Conservation (phyloP, 306 rosid genomes). For the Dryas drummondii region DNA sequence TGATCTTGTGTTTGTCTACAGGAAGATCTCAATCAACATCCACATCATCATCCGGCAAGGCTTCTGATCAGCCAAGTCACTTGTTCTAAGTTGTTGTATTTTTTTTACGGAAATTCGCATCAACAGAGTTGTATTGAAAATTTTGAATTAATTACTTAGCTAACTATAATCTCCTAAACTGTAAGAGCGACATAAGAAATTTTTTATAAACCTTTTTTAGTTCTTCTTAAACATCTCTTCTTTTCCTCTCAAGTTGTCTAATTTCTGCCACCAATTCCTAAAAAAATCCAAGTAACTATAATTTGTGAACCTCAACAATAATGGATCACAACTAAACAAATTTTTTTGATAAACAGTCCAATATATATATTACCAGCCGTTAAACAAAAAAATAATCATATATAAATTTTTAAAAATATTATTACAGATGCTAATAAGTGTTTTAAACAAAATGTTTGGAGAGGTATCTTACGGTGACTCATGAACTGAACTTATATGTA, state of each 20-base stretch:
- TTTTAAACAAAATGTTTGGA: too few species aligned
- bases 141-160: too few species aligned
- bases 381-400: background rate
- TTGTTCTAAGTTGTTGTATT: too few species aligned
- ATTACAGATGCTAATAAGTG: too few species aligned
- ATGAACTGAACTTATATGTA: too few species aligned
- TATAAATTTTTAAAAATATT: background rate
- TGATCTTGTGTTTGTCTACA: too few species aligned
- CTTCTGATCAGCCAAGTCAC: too few species aligned
- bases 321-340: conserved; percentile 11
- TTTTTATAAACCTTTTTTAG: conserved; percentile 69
- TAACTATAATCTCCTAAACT: background rate
- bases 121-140: too few species aligned
- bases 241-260: conserved; percentile 67
- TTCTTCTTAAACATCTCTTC: conserved; percentile 64
- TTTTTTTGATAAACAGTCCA: background rate
- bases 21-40: too few species aligned
- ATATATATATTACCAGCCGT: background rate
- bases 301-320: conserved; percentile 10
- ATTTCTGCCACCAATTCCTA: conserved; percentile 71
- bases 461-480: too few species aligned
- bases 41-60: too few species aligned
- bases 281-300: conserved; percentile 35
- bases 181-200: background rate
- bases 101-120: too few species aligned